Evolutionary conservation across 2,329 filamentous ascomycete species (phyloP).

Genomic region (Penicillium sp.): DNA sequence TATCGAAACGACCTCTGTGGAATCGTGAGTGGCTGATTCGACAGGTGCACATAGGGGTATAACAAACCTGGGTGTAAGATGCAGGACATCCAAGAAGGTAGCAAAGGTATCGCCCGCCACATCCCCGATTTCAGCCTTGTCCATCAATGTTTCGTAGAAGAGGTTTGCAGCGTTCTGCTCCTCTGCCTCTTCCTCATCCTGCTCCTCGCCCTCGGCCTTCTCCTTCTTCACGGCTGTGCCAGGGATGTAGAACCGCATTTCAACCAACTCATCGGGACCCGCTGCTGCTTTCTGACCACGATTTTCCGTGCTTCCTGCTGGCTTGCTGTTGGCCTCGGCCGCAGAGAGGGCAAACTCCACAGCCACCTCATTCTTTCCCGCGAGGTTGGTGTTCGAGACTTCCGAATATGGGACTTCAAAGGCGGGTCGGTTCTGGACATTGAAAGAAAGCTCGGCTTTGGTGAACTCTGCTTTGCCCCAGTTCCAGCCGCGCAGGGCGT

Average conservation of each 20-base stretch:
- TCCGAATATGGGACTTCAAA: conserved; percentile 97
- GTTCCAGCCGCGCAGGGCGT: conserved; percentile 94
- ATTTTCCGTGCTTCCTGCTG: conserved; percentile 63
- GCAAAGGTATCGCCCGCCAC: conserved; percentile 98
- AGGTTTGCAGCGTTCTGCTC: conserved; percentile 92
- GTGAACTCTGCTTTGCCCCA: conserved; percentile 98
- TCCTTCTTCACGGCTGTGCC: conserved; percentile 70
- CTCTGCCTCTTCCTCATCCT: conserved; percentile 65
- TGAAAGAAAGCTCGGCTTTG: conserved; percentile 92
- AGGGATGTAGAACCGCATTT: conserved; percentile 98
- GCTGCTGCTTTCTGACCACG: conserved; percentile 86
- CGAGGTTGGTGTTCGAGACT: conserved; percentile 94
- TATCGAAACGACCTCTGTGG: conserved; percentile 90
- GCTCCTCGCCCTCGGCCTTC: conserved; percentile 65
- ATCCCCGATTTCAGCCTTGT: conserved; percentile 98
- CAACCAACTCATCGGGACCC: conserved; percentile 85
- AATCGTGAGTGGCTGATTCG: conserved; percentile 11
- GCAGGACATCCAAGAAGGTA: conserved; percentile 91
- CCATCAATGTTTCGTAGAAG: conserved; percentile 98
- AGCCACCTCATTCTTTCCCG: conserved; percentile 94
- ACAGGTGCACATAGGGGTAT: conserved; percentile 6
- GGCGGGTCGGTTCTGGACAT: conserved; percentile 89
- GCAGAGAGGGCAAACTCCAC: conserved; percentile 81
- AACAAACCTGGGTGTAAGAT: conserved; percentile 81
- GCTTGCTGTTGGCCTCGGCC: conserved; percentile 63